These are phyloP conservation scores for Trametes sanguinea DNA, from an alignment of 768 basidiomycete species.

Conservation along the genomic window DNA sequence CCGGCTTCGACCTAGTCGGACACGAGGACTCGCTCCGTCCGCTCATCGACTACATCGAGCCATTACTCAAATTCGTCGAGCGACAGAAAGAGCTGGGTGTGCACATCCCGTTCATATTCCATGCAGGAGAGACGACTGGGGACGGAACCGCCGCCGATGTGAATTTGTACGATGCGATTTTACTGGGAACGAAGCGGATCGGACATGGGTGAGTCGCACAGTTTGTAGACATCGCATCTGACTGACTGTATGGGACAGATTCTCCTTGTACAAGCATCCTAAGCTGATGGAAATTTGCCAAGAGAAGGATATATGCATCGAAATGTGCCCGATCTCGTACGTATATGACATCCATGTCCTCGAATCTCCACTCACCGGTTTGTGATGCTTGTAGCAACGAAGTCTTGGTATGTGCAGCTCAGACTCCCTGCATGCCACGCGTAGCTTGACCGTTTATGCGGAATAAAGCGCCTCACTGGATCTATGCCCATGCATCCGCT, in stretches of 20 bases:
- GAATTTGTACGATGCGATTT: conserved; percentile 78
- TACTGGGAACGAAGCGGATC: conserved; percentile 77
- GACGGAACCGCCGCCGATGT: conserved; percentile 71
- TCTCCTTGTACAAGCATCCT: conserved; percentile 77
- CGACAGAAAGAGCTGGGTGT: conserved; percentile 58
- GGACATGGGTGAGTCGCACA: conserved; percentile 64
- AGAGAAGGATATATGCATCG: conserved; percentile 62
- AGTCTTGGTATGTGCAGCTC: conserved; percentile 51
- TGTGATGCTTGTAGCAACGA: conserved; percentile 58
- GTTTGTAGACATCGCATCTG: background rate
- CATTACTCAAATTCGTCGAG: conserved; percentile 58
- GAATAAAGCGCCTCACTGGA: conserved; percentile 62
- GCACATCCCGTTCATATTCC: conserved; percentile 76
- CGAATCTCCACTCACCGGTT: background rate
- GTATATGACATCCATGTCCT: conserved; percentile 30
- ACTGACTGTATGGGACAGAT: conserved; percentile 41
- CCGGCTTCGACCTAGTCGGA: conserved; percentile 82
- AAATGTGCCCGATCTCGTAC: conserved; percentile 82
- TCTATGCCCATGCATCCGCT: conserved; percentile 83
- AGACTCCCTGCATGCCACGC: background rate
- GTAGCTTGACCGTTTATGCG: background rate
- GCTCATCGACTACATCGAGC: conserved; percentile 61
- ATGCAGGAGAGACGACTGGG: conserved; percentile 79
- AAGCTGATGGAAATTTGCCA: conserved; percentile 68
- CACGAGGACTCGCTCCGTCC: conserved; percentile 64